phyloP scores from a whole-genome alignment of 192 early-diverging fungal species.

The Linnemannia exigua region DNA sequence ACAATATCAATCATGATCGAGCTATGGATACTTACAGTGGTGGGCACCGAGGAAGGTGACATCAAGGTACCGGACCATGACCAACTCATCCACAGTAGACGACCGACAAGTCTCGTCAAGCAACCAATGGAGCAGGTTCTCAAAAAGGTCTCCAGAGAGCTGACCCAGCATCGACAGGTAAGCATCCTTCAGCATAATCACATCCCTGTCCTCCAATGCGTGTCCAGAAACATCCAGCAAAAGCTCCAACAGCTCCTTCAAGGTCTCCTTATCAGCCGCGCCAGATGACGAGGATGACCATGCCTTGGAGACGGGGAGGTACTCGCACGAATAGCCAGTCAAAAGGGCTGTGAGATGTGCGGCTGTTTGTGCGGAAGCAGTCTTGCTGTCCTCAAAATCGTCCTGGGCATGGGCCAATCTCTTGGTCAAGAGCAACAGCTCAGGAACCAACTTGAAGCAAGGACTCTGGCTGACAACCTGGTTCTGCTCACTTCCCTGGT shows the following conservation, averaged over 20 bases:
- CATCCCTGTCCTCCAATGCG: constrained; percentile 14
- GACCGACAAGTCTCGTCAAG: constrained; percentile 19
- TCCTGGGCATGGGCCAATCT: neutral
- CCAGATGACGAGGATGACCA: constrained; percentile 23
- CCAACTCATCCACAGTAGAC: constrained; percentile 10
- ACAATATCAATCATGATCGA: neutral
- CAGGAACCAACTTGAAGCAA: constrained; percentile 15
- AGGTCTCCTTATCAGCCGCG: neutral
- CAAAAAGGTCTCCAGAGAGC: constrained; percentile 33
- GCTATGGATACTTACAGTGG: constrained; percentile 29
- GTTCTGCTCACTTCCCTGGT: neutral
- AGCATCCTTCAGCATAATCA: constrained; percentile 19
- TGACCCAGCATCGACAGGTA: constrained; percentile 31
- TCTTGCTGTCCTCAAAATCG: neutral
- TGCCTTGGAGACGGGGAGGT: constrained; percentile 17
- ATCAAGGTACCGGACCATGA: constrained; percentile 37
- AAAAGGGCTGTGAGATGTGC: constrained; percentile 27
- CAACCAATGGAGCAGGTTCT: constrained; percentile 34
- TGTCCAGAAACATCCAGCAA: constrained; percentile 22
- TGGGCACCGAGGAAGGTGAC: constrained; percentile 30
- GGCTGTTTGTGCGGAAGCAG: neutral
- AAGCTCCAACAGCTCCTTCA: constrained; percentile 24
- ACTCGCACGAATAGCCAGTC: constrained; percentile 49
- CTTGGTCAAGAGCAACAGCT: constrained; percentile 29
- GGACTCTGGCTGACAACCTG: neutral